phyloP scores from a whole-genome alignment of 805 yeast species.

The Candida berthetii region DNA sequence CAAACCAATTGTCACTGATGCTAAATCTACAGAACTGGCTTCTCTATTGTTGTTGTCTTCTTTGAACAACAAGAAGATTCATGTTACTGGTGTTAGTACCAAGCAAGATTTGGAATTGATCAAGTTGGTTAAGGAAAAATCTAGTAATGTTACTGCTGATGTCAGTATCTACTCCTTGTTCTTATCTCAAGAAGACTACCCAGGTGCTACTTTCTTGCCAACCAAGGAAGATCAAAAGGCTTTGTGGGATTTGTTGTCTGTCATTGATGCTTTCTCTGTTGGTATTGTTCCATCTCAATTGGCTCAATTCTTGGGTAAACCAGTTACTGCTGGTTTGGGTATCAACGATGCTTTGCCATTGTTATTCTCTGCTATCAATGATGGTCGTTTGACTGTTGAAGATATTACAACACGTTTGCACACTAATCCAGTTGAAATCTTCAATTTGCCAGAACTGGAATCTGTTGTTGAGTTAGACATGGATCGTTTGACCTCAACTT shows the following conservation, averaged over 20 bases:
- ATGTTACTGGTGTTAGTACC: conserved; percentile 79
- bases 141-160: conserved; percentile 82
- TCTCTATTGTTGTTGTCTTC: conserved; percentile 86
- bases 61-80: conserved; percentile 77
- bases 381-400: conserved; percentile 61
- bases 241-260: conserved; percentile 69
- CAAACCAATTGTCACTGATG: conserved; percentile 89
- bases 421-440: conserved; percentile 75
- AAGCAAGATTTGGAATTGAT: conserved; percentile 80
- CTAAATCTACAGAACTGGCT: conserved; percentile 88
- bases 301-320: conserved; percentile 57
- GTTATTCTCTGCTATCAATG: conserved; percentile 72
- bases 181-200: conserved; percentile 64
- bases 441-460: conserved; percentile 77
- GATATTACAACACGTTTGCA: conserved; percentile 73
- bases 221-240: conserved; percentile 73
- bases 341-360: conserved; percentile 77
- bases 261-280: conserved; percentile 81
- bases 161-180: conserved; percentile 77
- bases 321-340: conserved; percentile 68
- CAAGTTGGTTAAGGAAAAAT: conserved; percentile 78
- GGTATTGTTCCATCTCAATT: conserved; percentile 74
- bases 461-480: conserved; percentile 77
- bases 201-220: conserved; percentile 71
- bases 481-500: conserved; percentile 54